Base-by-base conservation (phyloP, 306 rosid species). In the Cicer yamashitae region DNA sequence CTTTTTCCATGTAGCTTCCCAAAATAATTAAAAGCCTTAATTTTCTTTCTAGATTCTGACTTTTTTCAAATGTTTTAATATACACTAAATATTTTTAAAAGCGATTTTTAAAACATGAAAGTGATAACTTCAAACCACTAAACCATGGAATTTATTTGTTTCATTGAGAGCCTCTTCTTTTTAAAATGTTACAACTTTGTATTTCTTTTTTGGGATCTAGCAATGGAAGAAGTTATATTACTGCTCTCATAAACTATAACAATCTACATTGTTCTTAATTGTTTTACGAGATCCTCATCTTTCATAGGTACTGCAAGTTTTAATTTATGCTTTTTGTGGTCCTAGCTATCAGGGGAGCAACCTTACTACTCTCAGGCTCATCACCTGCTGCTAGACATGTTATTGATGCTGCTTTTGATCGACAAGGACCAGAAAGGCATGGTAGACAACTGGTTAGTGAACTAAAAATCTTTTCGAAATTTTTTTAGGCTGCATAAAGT, bases 391-490 rank as follows among this genome's bases (percentile, higher is more conserved):
- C 88, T 59, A 86, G 90, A 79, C 93, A 86, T 88, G 89, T 92
- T 72, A 82, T 81, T 74, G 25, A 76, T 79, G 82, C 89, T 25
- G 96, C 99, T 43, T 92, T 94, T 75, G 92, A 90, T 81, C 81
- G 88, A 81, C 99, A 74, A 54, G 93, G 91, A 50, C 83, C 89
- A 79, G 96, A 80, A 50, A 89, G 88, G 25, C 97, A 81, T 79
- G 97, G 96, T 47, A 90, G 76, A 89, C 96, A 90, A 83, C 87
- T 91, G 96, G 99, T 94, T 63, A 76, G 91, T 78, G 62, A 39
- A 40, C 60, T 64, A 13, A 50, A 58, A 34, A 45, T 6, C 51
- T 37, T 56, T 51, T 63, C 15, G 39, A 75, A 8, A 51, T 59
- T 40, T 62, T 74, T 51, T 25, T 10, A 60, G 18, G 6, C 56